Evolutionary conservation across 192 early-diverging fungal species (phyloP), one percentile per base, ranked within the genome.

Genomic region (Phycomyces blakesleeanus): DNA sequence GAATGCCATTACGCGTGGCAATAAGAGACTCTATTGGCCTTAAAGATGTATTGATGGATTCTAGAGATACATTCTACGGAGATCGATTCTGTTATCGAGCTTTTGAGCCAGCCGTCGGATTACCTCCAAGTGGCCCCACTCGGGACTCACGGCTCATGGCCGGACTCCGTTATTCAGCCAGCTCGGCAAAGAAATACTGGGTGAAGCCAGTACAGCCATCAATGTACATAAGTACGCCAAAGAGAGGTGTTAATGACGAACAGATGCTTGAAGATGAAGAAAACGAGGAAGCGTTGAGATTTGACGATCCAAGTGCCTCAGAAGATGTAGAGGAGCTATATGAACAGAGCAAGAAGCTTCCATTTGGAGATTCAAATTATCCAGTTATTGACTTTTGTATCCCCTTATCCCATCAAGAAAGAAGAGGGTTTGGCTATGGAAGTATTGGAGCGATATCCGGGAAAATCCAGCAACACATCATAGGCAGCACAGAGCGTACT

Each of bases 11-110:
- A 34, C 75, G 75, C 26, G 83, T 89, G 68, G 93, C 95, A 5
- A 68, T 94, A 21, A 78, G 84, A 21, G 95, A 97, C 53, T 87
- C 89, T 9, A 56, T 91, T 40, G 94, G 95, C 0, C 58, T 93
- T 37, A 85, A 88, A 63, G 95, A 97, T 59, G 85, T 97, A 14
- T 56, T 93, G 10, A 76, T 89, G 61, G 95, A 97, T 63, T 84
- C 88, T 0, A 56, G 83, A 20, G 88, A 90, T 66, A 91, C 92
- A 5, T 78, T 92, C 59, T 77, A 81, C 11, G 93, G 93, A 0
- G 83, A 87, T 1, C 76, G 78, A 22, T 94, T 94, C 74, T 90
- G 77, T 14, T 92, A 92, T 77, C 65, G 80, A 50, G 77, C 89
- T 9, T 91, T 93, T 83, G 90, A 90, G 34, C 84, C 89, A 0